A percentile compares a stretch with the other conserved stretches of the same genome.
Evolutionary conservation across 768 basidiomycete genomes (phyloP).

Genomic region (Porpolomopsis calyptriformis): DNA sequence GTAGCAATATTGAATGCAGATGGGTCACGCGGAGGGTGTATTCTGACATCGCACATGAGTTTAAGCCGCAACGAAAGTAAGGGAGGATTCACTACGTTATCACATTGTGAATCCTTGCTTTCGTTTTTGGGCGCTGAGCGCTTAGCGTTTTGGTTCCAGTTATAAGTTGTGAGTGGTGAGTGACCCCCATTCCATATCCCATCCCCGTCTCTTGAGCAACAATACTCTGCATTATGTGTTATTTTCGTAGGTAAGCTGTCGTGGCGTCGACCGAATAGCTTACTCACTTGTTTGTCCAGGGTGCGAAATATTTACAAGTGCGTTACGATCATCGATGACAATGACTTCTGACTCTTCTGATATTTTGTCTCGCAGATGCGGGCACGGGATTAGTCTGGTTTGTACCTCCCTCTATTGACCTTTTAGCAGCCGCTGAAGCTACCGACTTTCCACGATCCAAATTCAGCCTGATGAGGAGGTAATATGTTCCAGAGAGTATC

Average conservation of each 20-base stretch:
- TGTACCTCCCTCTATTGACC: constrained; percentile 11
- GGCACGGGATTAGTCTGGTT: constrained; percentile 43
- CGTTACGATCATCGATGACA: constrained; percentile 12
- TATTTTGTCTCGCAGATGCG: constrained; percentile 31
- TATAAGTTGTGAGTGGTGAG: no score
- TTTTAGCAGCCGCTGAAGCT: not conserved
- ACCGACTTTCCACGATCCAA: constrained; percentile 5
- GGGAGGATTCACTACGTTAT: no score
- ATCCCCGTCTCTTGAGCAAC: no score
- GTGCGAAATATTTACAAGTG: constrained; percentile 49
- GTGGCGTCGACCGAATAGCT: constrained; percentile 1
- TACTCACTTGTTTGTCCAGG: constrained; percentile 25
- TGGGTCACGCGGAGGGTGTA: no score
- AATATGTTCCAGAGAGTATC: not conserved
- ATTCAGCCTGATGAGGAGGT: constrained; percentile 52
- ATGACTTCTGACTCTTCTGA: not conserved
- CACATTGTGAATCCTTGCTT: no score
- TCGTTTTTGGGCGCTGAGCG: no score
- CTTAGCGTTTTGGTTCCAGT: no score
- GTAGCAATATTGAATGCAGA: no score
- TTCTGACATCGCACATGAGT: no score
- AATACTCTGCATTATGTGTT: constrained; percentile 36
- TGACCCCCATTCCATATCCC: no score
- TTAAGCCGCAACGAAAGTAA: no score
- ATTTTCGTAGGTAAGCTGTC: constrained; percentile 43